Percentiles rank a stretch among this genome's conserved stretches.
These are phyloP conservation scores for Zygosaccharomyces bailii DNA, from an alignment of 805 yeast genomes.

Conservation along the genomic window DNA sequence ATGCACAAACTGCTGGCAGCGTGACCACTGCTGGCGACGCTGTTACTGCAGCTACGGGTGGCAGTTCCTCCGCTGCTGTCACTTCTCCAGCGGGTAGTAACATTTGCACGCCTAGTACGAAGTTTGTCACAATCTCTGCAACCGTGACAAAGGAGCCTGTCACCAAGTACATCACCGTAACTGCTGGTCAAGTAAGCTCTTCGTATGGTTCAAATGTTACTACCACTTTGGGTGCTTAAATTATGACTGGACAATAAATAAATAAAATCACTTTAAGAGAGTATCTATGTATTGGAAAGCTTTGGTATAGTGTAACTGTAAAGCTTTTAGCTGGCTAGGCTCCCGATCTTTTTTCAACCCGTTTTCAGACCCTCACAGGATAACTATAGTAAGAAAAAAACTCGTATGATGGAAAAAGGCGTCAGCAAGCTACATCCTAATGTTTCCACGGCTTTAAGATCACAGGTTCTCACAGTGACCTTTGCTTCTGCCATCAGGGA, in stretches of 20 bases:
- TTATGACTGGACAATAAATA: background rate
- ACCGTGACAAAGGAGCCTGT: slow-evolving; percentile 25
- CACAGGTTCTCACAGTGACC: slow-evolving; percentile 39
- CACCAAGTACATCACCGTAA: slow-evolving; percentile 20
- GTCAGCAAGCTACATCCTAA: slow-evolving; percentile 18
- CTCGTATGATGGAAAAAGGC: slow-evolving; percentile 17
- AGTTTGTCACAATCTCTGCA: slow-evolving; percentile 17
- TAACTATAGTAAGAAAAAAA: too few species aligned
- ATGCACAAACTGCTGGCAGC: background rate
- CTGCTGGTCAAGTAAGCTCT: slow-evolving; percentile 6
- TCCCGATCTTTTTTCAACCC: background rate
- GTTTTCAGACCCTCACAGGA: background rate
- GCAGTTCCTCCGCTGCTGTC: slow-evolving; percentile 10
- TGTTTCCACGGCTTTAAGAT: slow-evolving; percentile 22
- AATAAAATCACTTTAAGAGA: background rate
- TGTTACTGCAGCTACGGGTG: slow-evolving; percentile 10
- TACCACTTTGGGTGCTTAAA: background rate
- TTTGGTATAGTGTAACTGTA: slow-evolving; percentile 6
- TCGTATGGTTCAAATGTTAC: slow-evolving; percentile 2
- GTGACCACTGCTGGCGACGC: slow-evolving; percentile 1
- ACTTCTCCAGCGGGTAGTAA: slow-evolving; percentile 7
- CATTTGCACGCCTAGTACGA: slow-evolving; percentile 19
- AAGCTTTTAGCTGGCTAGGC: background rate
- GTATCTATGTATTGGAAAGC: slow-evolving; percentile 1
- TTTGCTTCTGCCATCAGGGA: slow-evolving; percentile 46